Evolutionary conservation across 192 early-diverging fungal species (phyloP), one percentile per base, ranked within the genome.

Genomic region (Backusella morwellensis): DNA sequence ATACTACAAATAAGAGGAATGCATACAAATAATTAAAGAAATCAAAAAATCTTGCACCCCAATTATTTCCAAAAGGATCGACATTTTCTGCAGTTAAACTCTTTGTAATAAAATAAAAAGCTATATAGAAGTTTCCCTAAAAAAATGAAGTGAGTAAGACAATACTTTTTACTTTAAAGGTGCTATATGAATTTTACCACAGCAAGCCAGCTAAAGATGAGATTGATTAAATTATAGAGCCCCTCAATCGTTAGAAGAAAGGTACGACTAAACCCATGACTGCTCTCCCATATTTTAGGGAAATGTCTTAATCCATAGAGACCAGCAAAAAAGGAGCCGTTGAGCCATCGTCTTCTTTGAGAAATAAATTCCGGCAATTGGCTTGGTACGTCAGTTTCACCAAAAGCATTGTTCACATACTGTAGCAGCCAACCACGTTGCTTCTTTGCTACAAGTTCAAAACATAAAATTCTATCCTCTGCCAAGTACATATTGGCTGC

Each of bases 391-490:
- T 95, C 93, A 6, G 93, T 95, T 63, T 91, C 90, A 34, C 90
- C 93, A 70, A 82, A 82, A 0, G 92, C 90, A 4, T 79, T 56
- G 15, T 89, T 90, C 54, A 87, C 88, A 79, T 94, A 95, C 70
- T 88, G 88, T 14, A 95, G 83, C 2, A 93, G 69, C 89, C 92
- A 93, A 6, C 81, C 77, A 42, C 84, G 83, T 35, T 83, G 76
- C 14, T 70, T 73, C 72, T 92, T 95, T 68, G 93, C 87, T 0
- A 95, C 90, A 56, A 95, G 82, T 85, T 95, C 93, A 83, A 94
- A 95, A 80, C 93, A 95, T 21, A 95, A 84, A 68, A 95, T 95
- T 73, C 93, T 90, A 79, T 95, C 93, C 83, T 95, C 93, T 19
- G 93, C 93, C 68, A 89, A 80, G 50, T 89, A 90, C 85, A 86